Percentiles rank a stretch among this genome's conserved stretches.
These are phyloP conservation scores for Trichosporon sp. DNA, from an alignment of 1,284 basidiomycete genomes.

Conservation along the genomic window DNA sequence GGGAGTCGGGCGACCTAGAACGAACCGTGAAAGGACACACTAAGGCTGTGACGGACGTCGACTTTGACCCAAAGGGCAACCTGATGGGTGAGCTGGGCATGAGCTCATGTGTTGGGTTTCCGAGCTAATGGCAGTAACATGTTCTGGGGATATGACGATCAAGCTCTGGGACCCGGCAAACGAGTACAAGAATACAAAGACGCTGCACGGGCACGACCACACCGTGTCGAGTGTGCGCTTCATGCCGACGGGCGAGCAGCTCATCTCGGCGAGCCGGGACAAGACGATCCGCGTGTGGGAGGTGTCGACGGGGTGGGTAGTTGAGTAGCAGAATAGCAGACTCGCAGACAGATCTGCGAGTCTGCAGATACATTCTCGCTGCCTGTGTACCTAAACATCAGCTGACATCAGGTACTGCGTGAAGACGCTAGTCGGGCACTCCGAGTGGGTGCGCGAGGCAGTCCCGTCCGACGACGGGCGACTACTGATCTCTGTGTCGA, in stretches of 20 bases:
- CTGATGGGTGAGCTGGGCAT: conserved; percentile 60
- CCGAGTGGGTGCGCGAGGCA: conserved; percentile 65
- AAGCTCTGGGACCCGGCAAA: conserved; percentile 87
- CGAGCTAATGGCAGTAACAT: conserved; percentile 59
- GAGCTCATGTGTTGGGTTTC: neutral
- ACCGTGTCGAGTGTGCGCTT: conserved; percentile 79
- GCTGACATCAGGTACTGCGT: conserved; percentile 53
- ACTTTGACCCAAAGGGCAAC: conserved; percentile 79
- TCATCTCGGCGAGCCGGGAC: conserved; percentile 81
- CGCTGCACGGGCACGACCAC: conserved; percentile 84
- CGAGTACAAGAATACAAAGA: conserved; percentile 81
- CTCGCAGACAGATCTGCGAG: too few relatives aligned
- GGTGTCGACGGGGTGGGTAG: conserved; percentile 66
- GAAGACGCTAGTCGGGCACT: conserved; percentile 58
- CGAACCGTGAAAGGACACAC: conserved; percentile 87
- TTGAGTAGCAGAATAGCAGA: neutral
- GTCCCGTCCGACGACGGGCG: conserved; percentile 69
- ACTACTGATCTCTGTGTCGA: conserved; percentile 70
- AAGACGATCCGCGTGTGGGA: conserved; percentile 81
- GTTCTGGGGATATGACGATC: conserved; percentile 81
- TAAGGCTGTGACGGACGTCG: conserved; percentile 76
- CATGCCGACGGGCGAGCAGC: conserved; percentile 71
- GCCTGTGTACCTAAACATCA: neutral
- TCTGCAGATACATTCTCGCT: too few relatives aligned
- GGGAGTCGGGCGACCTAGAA: conserved; percentile 90